phyloP scores from a whole-genome alignment of 1,139 yeast genomes.

The Blastobotrys persicus region DNA sequence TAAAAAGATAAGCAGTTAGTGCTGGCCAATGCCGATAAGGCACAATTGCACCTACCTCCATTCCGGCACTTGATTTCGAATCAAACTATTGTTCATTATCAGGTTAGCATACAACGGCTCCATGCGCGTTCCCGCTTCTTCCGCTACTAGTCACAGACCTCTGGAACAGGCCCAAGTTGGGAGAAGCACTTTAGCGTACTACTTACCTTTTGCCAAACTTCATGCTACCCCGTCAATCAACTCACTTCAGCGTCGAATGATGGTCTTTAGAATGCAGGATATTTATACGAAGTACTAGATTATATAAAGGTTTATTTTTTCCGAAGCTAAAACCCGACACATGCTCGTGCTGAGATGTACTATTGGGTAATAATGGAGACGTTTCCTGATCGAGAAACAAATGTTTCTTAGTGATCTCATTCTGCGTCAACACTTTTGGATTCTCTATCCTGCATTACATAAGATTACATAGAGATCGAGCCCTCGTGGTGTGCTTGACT shows the following conservation, averaged over 20 bases:
- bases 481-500: not conserved
- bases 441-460: not conserved
- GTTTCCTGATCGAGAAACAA: slow-evolving; percentile 4
- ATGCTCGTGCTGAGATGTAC: slow-evolving; percentile 4
- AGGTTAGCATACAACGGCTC: no score
- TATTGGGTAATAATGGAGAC: not conserved
- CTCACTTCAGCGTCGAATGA: not conserved
- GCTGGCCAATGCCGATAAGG: slow-evolving; percentile 24
- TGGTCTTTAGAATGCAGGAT: not conserved
- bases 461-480: not conserved
- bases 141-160: no score
- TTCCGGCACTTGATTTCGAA: slow-evolving; percentile 88
- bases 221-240: slow-evolving; percentile 42
- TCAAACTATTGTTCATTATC: slow-evolving; percentile 40
- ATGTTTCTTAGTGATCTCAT: not conserved
- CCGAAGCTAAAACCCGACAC: not conserved
- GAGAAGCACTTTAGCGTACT: no score
- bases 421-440: not conserved
- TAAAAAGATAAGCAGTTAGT: slow-evolving; percentile 20
- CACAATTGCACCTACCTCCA: slow-evolving; percentile 51
- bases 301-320: slow-evolving; percentile 3
- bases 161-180: no score
- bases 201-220: slow-evolving; percentile 75
- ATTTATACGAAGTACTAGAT: not conserved
- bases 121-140: slow-evolving; percentile 2